phyloP scores from a whole-genome alignment of 2,329 filamentous ascomycete genomes.

The Hymenoscyphus fraxineus region DNA sequence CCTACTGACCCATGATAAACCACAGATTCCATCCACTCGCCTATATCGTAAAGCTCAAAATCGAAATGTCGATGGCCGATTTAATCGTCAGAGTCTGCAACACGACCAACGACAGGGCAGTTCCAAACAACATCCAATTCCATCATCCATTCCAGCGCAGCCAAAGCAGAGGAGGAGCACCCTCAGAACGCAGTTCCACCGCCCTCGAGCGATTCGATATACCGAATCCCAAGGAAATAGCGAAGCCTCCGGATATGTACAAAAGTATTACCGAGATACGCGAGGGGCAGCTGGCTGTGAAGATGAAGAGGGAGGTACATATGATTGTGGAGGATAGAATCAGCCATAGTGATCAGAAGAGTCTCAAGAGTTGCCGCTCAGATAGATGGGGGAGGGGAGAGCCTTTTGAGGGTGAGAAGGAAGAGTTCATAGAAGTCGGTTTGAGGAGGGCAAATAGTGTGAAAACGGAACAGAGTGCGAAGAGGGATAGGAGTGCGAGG shows the following conservation, averaged over 20 bases:
- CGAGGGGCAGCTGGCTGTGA: conserved; percentile 6
- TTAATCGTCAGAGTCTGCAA: conserved; percentile 34
- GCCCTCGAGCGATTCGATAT: not conserved
- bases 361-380: not conserved
- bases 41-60: conserved; percentile 43
- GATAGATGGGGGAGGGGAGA: not conserved
- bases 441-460: not conserved
- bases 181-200: not conserved
- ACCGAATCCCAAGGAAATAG: not conserved
- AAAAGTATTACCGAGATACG: not conserved
- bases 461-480: not conserved
- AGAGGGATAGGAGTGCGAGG: not conserved
- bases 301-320: conserved; percentile 18
- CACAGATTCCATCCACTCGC: conserved; percentile 41
- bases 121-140: not conserved
- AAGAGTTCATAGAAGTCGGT: not conserved
- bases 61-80: conserved; percentile 43
- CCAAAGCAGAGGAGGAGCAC: not conserved
- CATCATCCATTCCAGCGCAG: not conserved
- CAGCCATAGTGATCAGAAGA: not conserved
- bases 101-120: too few species aligned
- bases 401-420: not conserved
- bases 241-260: not conserved
- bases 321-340: conserved; percentile 14
- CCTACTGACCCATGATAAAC: conserved; percentile 13